Percentiles rank a stretch among this genome's conserved stretches.
Evolutionary conservation across 2,329 filamentous ascomycete genomes (phyloP).

Genomic region (Camptophora hylomeconis): DNA sequence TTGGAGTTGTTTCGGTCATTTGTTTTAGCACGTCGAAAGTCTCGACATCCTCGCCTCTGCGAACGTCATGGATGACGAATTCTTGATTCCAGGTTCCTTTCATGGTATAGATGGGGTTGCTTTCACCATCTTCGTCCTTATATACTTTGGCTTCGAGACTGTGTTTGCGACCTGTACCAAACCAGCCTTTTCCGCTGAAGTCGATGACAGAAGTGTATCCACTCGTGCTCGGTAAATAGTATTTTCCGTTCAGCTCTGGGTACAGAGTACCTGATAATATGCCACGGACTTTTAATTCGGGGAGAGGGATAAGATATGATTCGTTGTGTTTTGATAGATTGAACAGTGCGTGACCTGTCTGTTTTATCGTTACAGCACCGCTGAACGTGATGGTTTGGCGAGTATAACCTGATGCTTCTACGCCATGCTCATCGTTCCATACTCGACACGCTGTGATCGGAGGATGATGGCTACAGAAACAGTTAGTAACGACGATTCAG

Average conservation of each 20-base stretch:
- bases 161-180: constrained; percentile 22
- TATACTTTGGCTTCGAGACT: constrained; percentile 13
- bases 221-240: constrained; percentile 13
- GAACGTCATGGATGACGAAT: constrained; percentile 64
- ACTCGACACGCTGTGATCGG: constrained; percentile 16
- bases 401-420: constrained; percentile 15
- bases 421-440: constrained; percentile 14
- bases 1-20: constrained; percentile 51
- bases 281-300: constrained; percentile 14
- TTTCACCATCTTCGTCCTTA: constrained; percentile 6
- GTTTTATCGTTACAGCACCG: constrained; percentile 10
- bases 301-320: constrained; percentile 14
- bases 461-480: constrained; percentile 18
- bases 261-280: constrained; percentile 35
- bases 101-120: constrained; percentile 11
- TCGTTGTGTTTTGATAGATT: constrained; percentile 11
- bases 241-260: constrained; percentile 20
- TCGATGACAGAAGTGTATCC: constrained; percentile 13
- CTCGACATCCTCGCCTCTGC: constrained; percentile 38
- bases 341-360: constrained; percentile 14
- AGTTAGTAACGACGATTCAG: too few relatives aligned
- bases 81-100: constrained; percentile 33
- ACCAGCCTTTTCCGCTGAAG: constrained; percentile 10
- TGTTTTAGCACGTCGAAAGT: constrained; percentile 47
- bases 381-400: constrained; percentile 15